These are phyloP conservation scores for Hemileccinum impolitum DNA, from an alignment of 768 basidiomycete genomes.

Conservation along the genomic window DNA sequence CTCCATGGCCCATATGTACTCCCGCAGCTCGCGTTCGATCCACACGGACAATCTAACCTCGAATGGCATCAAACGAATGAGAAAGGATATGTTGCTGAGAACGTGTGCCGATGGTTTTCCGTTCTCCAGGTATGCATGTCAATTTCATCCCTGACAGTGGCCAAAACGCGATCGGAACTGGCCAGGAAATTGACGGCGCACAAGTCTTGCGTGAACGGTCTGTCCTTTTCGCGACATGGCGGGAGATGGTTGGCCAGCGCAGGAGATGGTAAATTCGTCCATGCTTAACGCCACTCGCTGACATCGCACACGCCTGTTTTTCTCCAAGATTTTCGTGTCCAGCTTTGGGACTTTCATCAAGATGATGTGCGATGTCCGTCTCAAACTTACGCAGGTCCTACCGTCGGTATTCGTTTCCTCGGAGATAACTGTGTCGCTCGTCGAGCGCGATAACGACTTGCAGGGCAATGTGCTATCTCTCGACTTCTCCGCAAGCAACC, in stretches of 20 bases:
- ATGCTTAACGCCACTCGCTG: slow-evolving; percentile 10
- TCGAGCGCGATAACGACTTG: slow-evolving; percentile 12
- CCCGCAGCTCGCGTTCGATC: slow-evolving; percentile 10
- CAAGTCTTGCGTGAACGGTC: slow-evolving; percentile 61
- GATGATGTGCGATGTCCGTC: slow-evolving; percentile 47
- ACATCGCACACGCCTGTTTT: slow-evolving; percentile 4
- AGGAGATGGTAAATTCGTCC: slow-evolving; percentile 54
- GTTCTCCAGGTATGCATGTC: slow-evolving; percentile 31
- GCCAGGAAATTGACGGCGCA: slow-evolving; percentile 42
- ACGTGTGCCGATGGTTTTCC: slow-evolving; percentile 29
- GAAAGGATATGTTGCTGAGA: slow-evolving; percentile 16
- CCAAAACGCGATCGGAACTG: slow-evolving; percentile 3
- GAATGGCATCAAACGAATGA: slow-evolving; percentile 22
- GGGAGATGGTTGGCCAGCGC: slow-evolving; percentile 66
- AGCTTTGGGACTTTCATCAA: slow-evolving; percentile 67
- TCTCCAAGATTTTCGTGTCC: slow-evolving; percentile 47
- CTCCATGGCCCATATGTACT: slow-evolving; percentile 14
- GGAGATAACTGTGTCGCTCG: slow-evolving; percentile 21
- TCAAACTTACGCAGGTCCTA: slow-evolving; percentile 45
- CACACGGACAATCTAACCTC: slow-evolving; percentile 23
- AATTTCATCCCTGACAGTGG: neutral
- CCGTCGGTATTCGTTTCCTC: slow-evolving; percentile 26
- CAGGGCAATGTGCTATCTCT: slow-evolving; percentile 72
- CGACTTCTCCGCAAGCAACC: slow-evolving; percentile 65
- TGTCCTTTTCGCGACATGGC: slow-evolving; percentile 57